phyloP scores from a whole-genome alignment of 2,329 filamentous ascomycete genomes.

The Aphanoascus verrucosus region DNA sequence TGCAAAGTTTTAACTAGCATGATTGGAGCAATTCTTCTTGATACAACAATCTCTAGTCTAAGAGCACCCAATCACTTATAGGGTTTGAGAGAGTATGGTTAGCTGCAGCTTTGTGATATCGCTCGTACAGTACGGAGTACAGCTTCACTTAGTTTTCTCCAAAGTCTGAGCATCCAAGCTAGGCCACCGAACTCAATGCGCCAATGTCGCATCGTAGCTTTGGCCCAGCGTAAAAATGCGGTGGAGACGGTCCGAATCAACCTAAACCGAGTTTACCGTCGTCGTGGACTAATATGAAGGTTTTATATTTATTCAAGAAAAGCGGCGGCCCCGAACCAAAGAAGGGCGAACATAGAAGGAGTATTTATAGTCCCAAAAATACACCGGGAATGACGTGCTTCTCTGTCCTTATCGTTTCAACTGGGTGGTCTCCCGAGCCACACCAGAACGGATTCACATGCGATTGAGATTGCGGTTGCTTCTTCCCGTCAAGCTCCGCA shows the following conservation, averaged over 20 bases:
- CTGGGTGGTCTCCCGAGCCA: no score
- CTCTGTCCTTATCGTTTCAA: not conserved
- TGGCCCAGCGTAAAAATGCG: not conserved
- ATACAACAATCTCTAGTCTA: not conserved
- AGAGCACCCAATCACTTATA: not conserved
- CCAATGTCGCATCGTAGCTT: not conserved
- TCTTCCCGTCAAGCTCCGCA: no score
- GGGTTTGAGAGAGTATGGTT: not conserved
- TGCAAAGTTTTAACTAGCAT: not conserved
- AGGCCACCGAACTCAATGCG: not conserved
- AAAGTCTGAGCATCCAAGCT: no score
- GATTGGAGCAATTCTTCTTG: not conserved
- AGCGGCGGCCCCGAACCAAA: not conserved
- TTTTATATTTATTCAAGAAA: not conserved
- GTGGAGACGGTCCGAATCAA: constrained; percentile 1
- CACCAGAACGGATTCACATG: no score
- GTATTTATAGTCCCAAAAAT: no score
- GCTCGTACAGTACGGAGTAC: no score
- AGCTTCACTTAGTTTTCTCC: no score
- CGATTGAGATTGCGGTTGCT: no score
- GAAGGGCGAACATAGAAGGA: not conserved
- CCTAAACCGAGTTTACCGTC: not conserved
- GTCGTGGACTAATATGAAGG: not conserved
- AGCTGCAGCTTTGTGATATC: no score
- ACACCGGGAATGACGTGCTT: not conserved